phyloP scores from a whole-genome alignment of 2,329 filamentous ascomycete species.

The Colletotrichum brevisporum region DNA sequence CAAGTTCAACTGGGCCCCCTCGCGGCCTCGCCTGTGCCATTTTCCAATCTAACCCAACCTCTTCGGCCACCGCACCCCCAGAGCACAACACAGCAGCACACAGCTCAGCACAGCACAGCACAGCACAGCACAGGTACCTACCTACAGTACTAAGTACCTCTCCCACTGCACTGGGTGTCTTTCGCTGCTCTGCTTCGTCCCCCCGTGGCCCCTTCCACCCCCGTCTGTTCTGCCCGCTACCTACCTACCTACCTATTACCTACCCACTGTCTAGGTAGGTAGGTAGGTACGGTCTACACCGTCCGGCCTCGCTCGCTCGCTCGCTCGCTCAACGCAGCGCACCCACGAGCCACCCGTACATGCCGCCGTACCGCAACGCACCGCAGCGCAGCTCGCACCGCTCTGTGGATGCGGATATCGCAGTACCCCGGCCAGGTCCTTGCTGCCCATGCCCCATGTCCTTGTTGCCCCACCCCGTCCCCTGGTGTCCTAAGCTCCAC shows the following conservation, averaged over 20 bases:
- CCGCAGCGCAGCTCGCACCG: neutral
- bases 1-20: slow-evolving; percentile 15
- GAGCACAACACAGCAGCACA: neutral
- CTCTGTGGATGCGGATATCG: slow-evolving; percentile 29
- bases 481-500: slow-evolving; percentile 29
- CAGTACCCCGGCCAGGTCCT: slow-evolving; percentile 33
- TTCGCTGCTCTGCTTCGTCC: neutral
- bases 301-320: too few species aligned
- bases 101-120: neutral
- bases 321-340: too few species aligned
- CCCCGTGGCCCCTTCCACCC: neutral
- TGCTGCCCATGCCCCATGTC: neutral
- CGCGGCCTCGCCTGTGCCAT: slow-evolving; percentile 31
- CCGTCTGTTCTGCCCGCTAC: neutral
- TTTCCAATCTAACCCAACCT: slow-evolving; percentile 39
- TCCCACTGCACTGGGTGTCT: neutral
- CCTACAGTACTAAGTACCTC: neutral
- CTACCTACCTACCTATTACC: neutral
- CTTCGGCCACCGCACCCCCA: slow-evolving; percentile 26
- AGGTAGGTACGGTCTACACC: too few species aligned
- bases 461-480: slow-evolving; percentile 21
- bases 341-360: too few species aligned
- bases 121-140: neutral
- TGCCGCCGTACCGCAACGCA: neutral
- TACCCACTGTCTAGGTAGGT: neutral